Evolutionary conservation across 495 filamentous ascomycete species (phyloP).

Genomic region (Apodospora peruviana): DNA sequence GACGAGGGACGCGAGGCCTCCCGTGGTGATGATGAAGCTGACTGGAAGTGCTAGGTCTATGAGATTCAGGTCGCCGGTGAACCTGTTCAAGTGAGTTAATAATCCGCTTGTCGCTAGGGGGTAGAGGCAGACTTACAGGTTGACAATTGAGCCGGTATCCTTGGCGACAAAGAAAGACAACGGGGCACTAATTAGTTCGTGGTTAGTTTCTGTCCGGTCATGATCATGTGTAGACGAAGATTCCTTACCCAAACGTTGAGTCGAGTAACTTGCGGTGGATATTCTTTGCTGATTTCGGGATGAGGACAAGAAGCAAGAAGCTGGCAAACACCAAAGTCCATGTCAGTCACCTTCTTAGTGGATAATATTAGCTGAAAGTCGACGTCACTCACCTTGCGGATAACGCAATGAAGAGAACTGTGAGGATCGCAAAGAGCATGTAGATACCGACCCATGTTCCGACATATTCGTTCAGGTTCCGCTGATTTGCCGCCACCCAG

Average conservation of each 20-base stretch:
- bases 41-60: background rate
- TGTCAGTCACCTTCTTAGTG: background rate
- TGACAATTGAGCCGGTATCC: slow-evolving; percentile 17
- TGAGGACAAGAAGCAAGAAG: background rate
- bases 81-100: background rate
- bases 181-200: slow-evolving; percentile 11
- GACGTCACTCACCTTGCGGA: background rate
- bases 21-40: background rate
- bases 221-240: background rate
- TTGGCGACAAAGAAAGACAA: slow-evolving; percentile 15
- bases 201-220: background rate
- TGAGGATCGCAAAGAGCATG: background rate
- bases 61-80: background rate
- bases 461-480: background rate
- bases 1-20: background rate
- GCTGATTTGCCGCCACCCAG: slow-evolving; percentile 1
- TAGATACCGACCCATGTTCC: slow-evolving; percentile 1
- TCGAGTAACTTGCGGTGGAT: background rate
- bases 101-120: slow-evolving; percentile 17
- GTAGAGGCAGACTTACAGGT: slow-evolving; percentile 26
- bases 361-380: too few relatives aligned
- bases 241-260: slow-evolving; percentile 1
- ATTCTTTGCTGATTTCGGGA: background rate
- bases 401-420: background rate
- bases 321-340: background rate